Conservation (phyloP, 306 rosid species). For the Medicago lupulina region DNA sequence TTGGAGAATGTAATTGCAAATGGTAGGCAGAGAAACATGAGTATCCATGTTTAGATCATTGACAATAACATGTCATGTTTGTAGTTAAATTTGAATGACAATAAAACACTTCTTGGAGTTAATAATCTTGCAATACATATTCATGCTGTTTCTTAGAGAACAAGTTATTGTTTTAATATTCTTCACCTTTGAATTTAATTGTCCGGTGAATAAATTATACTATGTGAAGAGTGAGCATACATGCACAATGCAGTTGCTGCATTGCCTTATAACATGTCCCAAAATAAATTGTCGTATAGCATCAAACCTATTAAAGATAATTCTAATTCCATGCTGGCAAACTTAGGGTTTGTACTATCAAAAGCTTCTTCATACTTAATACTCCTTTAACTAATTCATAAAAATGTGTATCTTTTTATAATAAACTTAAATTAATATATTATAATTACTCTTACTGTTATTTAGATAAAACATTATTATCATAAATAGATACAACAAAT, state of each 20-base stretch:
- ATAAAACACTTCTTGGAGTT: conserved; percentile 23
- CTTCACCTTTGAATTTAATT: conserved; percentile 11
- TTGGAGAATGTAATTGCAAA: background rate
- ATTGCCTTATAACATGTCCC: background rate
- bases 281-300: background rate
- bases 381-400: too few species aligned
- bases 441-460: too few species aligned
- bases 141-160: conserved; percentile 22
- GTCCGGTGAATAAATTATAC: conserved; percentile 15
- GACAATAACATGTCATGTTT: background rate
- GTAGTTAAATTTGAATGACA: conserved; percentile 1
- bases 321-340: too few species aligned
- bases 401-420: too few species aligned
- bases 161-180: background rate
- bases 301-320: too few species aligned
- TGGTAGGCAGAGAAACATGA: background rate
- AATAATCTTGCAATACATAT: conserved; percentile 23
- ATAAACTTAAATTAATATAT: too few species aligned
- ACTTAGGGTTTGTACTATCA: too few species aligned
- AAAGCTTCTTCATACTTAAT: too few species aligned
- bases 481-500: too few species aligned
- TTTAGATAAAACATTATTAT: too few species aligned
- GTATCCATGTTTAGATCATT: background rate
- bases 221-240: background rate
- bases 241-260: background rate